Conservation (phyloP, 2,329 filamentous ascomycete species). For the Penicillium vulpinum region DNA sequence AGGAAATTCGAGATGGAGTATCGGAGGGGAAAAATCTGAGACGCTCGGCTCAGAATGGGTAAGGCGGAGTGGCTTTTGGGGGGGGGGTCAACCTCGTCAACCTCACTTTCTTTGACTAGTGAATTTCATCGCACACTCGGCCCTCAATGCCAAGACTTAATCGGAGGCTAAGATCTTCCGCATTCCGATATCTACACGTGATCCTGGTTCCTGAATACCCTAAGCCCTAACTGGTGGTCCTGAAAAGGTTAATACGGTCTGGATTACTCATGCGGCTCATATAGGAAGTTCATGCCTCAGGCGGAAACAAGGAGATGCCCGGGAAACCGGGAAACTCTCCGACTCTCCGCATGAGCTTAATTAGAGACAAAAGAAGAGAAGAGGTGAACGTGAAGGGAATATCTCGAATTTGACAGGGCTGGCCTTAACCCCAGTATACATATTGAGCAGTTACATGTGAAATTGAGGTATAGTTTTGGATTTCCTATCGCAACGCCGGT, state of each 20-base stretch:
- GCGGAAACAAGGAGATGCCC: background rate
- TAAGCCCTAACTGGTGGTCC: constrained; percentile 22
- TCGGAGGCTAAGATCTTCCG: constrained; percentile 17
- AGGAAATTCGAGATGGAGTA: constrained; percentile 17
- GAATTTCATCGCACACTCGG: constrained; percentile 47
- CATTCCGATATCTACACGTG: constrained; percentile 34
- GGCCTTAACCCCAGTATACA: background rate
- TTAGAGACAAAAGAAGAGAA: background rate
- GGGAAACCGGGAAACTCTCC: constrained; percentile 8
- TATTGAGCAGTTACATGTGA: background rate
- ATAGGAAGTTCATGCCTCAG: background rate
- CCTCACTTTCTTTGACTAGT: constrained; percentile 32
- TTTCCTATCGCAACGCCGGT: constrained; percentile 11
- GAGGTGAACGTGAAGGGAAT: background rate
- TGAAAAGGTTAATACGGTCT: background rate
- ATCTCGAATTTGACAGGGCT: background rate
- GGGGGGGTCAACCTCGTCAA: constrained; percentile 35
- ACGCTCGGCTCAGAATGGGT: constrained; percentile 26
- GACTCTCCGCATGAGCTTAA: constrained; percentile 11
- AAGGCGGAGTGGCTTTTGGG: constrained; percentile 24
- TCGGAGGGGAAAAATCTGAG: constrained; percentile 12
- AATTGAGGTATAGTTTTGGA: background rate
- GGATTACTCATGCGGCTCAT: background rate
- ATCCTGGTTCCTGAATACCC: constrained; percentile 18
- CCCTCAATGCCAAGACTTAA: constrained; percentile 36